Evolutionary conservation across 208 protist species (phyloP), one percentile per base, ranked within the genome.

Genomic region (Herpetomonas samuelpessoai): DNA sequence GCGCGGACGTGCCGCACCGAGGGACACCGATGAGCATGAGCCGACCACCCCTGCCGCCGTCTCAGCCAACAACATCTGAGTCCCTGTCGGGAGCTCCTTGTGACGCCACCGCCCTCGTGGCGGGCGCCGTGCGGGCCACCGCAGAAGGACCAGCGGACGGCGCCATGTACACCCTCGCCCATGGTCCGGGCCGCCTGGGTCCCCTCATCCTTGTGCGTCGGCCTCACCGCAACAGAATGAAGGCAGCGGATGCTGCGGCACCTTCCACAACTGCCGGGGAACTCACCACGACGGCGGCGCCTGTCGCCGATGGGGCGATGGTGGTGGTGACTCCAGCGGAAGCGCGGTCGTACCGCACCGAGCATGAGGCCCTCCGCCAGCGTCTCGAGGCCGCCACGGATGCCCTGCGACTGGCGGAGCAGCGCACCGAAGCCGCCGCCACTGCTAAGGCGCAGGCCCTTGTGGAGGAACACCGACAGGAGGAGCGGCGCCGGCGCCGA

Each of bases 401-500:
- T 29, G 58, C 46, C 22, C 29, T 74, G 21, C 65, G 49, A 12
- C 39, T 59, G 44, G 53, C 31, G 1, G 67, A 67, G 46, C 65
- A 62, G 48, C 31, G 26, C n/a, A 30, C 22, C 18, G 68, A 79
- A 52, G 54, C 61, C n/a, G 27, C 16, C 18, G 62, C 57, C 9
- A 35, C 48, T 7, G 62, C 71, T 30, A 61, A 81, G 58, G 47
- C 64, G 21, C 62, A 44, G 31, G 57, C 66, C 25, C 26, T 80
- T 9, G 51, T 76, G n/a, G 24, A 57, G 9, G 51, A 9, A 19
- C 68, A 72, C 29, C 56, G 66, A n/a, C 67, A 65, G 24, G 79
- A 86, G 4, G 73, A 79, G 62, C 72, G 71, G 7, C 47, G 47
- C 47, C 70, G 56, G 22, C 71, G 79, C 0, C 49, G 65, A 47